Evolutionary conservation across 1,284 basidiomycete genomes (phyloP).

Genomic region (Xanthoconium separans): DNA sequence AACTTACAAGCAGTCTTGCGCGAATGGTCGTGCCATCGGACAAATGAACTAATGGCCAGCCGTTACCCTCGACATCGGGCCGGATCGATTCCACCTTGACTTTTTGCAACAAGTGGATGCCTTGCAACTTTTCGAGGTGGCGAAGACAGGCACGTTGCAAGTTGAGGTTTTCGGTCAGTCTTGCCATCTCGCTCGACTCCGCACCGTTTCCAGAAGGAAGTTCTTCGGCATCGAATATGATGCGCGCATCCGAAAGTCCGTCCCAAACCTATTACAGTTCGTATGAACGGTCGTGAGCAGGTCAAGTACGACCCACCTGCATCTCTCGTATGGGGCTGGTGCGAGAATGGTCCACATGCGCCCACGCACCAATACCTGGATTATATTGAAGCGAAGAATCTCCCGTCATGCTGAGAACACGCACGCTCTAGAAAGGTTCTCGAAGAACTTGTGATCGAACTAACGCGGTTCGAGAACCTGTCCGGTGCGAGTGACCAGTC

Average conservation of each 20-base stretch:
- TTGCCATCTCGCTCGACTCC: conserved; percentile 61
- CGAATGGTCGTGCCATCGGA: conserved; percentile 62
- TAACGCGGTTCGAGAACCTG: conserved; percentile 84
- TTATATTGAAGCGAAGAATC: neutral
- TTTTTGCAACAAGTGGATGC: conserved; percentile 60
- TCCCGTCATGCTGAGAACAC: conserved; percentile 11
- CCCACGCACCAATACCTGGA: conserved; percentile 82
- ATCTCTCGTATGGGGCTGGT: conserved; percentile 80
- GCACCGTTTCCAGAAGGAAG: conserved; percentile 30
- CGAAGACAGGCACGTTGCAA: conserved; percentile 80
- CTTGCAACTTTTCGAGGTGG: conserved; percentile 44
- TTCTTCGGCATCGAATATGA: conserved; percentile 65
- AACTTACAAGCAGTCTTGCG: conserved; percentile 70
- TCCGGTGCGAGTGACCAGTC: conserved; percentile 62
- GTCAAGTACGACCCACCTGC: conserved; percentile 54
- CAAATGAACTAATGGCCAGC: conserved; percentile 76
- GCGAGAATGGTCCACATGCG: conserved; percentile 68
- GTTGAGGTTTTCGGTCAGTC: conserved; percentile 88
- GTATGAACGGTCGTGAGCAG: neutral
- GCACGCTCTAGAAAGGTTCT: conserved; percentile 73
- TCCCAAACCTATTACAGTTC: conserved; percentile 75
- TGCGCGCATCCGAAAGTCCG: conserved; percentile 78
- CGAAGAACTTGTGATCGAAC: conserved; percentile 87
- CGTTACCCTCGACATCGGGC: conserved; percentile 40
- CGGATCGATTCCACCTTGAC: conserved; percentile 68